Base-by-base conservation (phyloP, 139 green algal genomes). In the Coelastrella sp. region DNA sequence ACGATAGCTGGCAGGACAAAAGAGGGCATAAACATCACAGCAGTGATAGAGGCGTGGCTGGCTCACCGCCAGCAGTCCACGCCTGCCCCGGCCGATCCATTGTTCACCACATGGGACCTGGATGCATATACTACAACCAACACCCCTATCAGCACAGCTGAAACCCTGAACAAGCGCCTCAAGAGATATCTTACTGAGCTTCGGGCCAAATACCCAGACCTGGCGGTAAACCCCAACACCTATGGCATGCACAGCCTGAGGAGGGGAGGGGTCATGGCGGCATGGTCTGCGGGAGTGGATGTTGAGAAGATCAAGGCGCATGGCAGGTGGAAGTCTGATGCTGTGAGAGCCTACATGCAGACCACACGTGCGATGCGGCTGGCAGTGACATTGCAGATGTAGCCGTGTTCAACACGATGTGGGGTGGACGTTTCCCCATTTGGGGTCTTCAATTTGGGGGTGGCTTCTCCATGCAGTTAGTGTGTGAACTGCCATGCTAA, bases 231-330 rank as follows among this genome's bases (percentile, higher is more conserved):
- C n/a, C 74, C 74, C 22, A 59, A 8, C 22, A 59, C 7, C 7
- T 81, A 81, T 11, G 7, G 8, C 74, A 81, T 81, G 6, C 74
- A 59, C 74, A 81, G 74, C 74, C 74, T 81, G 7, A 57, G n/a
- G 8, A 14, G 74, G 24, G 74, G 74, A 11, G 74, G 74, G 7
- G 74, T 81, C n/a, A 81, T 81, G n/a, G n/a, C n/a, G 74, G 74
- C 74, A 59, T 81, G 74, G 74, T 20, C 57, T 20, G 74, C 74
- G 7, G 74, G n/a, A 58, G 74, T 81, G 27, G 74, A 81, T 57
- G 74, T 81, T 12, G 74, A 81, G 14, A 81, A 81, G 74, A 81
- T 81, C 74, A 81, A 81, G 14, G 74, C 74, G 8, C 74, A 81
- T 14, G 74, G 24, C 74, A 57, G 74, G n/a, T 81, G 74, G 74